Conservation (phyloP, 2,329 filamentous ascomycete species). For the Lanzia echinophila region DNA sequence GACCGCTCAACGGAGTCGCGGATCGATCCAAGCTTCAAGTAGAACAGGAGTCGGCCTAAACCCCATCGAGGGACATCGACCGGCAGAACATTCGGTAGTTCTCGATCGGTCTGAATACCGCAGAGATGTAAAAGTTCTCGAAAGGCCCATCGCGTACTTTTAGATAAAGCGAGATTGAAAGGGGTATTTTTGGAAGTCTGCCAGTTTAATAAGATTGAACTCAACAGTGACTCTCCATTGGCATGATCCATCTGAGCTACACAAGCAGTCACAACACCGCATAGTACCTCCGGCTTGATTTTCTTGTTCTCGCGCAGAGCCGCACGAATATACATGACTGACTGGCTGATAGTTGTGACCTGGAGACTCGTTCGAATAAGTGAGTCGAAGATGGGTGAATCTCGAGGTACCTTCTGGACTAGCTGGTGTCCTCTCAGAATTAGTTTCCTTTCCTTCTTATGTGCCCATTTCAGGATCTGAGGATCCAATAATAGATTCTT, state of each 20-base stretch:
- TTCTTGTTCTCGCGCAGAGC: constrained; percentile 24
- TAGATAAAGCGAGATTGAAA: constrained; percentile 11
- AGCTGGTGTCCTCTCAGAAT: constrained; percentile 16
- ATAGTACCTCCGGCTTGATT: constrained; percentile 19
- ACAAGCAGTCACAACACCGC: constrained; percentile 17
- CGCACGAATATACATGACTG: constrained; percentile 21
- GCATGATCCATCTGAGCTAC: constrained; percentile 19
- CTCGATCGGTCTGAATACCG: constrained; percentile 15
- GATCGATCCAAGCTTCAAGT: constrained; percentile 15
- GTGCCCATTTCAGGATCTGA: constrained; percentile 21
- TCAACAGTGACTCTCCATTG: constrained; percentile 20
- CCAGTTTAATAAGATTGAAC: constrained; percentile 20
- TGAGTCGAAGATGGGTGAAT: constrained; percentile 23
- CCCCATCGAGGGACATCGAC: constrained; percentile 10
- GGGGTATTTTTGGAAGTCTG: constrained; percentile 4
- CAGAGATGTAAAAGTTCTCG: constrained; percentile 23
- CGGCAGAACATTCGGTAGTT: constrained; percentile 9
- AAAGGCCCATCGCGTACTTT: constrained; percentile 15
- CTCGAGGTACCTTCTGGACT: constrained; percentile 21
- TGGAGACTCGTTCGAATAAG: constrained; percentile 24
- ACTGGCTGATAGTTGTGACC: constrained; percentile 16
- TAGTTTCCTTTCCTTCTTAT: constrained; percentile 14
- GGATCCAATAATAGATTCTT: background rate
- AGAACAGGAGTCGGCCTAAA: constrained; percentile 16
- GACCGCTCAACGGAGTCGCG: constrained; percentile 13